Conservation (phyloP, 768 basidiomycete genomes). For the Terana coerulea region DNA sequence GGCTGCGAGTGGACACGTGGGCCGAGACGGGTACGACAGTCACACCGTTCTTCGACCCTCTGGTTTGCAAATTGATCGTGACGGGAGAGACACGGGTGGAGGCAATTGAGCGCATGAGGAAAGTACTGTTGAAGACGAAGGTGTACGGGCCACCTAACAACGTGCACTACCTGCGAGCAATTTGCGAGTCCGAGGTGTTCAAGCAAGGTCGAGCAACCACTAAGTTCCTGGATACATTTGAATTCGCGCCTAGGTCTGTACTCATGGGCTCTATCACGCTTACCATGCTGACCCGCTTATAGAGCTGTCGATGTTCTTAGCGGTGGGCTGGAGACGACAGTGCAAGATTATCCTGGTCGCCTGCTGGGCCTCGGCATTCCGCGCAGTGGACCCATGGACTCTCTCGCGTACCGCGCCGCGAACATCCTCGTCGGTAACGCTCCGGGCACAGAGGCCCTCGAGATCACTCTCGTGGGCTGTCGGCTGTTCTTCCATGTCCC, state of each 20-base stretch:
- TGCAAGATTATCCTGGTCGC: conserved; percentile 59
- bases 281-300: background rate
- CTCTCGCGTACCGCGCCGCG: conserved; percentile 48
- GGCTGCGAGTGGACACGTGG: conserved; percentile 63
- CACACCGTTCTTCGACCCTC: conserved; percentile 53
- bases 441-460: conserved; percentile 47
- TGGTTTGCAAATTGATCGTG: conserved; percentile 59
- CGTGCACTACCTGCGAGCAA: conserved; percentile 43
- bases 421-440: conserved; percentile 59
- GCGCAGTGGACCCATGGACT: conserved; percentile 61
- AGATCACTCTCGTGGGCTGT: conserved; percentile 46
- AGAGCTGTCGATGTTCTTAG: conserved; percentile 52
- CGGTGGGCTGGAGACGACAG: conserved; percentile 51
- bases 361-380: conserved; percentile 55
- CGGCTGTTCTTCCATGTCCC: conserved; percentile 47
- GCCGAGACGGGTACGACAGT: conserved; percentile 44
- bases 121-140: conserved; percentile 35
- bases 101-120: conserved; percentile 39
- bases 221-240: conserved; percentile 42
- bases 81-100: conserved; percentile 41
- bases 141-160: conserved; percentile 63
- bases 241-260: conserved; percentile 38
- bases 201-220: conserved; percentile 44
- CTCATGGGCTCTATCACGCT: conserved; percentile 12
- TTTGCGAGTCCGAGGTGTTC: conserved; percentile 39